phyloP scores from a whole-genome alignment of 768 basidiomycete genomes.

The Daedaleopsis nitida region DNA sequence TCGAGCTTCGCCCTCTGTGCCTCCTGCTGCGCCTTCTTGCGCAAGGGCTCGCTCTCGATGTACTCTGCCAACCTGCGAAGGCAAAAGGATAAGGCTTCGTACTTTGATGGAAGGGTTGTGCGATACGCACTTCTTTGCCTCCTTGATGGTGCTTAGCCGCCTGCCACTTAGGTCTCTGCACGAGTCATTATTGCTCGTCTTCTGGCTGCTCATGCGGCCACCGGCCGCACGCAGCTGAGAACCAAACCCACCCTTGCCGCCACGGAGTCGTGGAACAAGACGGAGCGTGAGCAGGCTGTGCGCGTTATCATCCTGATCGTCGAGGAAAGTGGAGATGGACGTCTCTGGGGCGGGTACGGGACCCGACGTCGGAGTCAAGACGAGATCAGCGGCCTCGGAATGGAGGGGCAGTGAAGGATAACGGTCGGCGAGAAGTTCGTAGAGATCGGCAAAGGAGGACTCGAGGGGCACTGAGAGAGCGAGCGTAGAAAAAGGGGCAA shows the following conservation, averaged over 20 bases:
- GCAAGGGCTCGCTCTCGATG: constrained; percentile 80
- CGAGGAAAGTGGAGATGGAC: constrained; percentile 39
- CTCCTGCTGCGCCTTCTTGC: constrained; percentile 75
- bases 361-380: constrained; percentile 44
- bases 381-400: constrained; percentile 34
- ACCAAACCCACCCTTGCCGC: constrained; percentile 98
- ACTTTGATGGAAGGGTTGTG: too few relatives aligned
- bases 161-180: constrained; percentile 92
- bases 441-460: constrained; percentile 43
- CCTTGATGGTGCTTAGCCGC: constrained; percentile 90
- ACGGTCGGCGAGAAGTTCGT: constrained; percentile 44
- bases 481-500: constrained; percentile 61
- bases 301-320: constrained; percentile 27
- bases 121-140: constrained; percentile 81
- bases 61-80: constrained; percentile 73
- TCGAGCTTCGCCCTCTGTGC: constrained; percentile 83
- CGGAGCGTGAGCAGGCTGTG: constrained; percentile 60
- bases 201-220: constrained; percentile 95
- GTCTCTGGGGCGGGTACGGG: constrained; percentile 30
- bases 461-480: constrained; percentile 47
- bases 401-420: constrained; percentile 49
- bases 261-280: constrained; percentile 71
- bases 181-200: constrained; percentile 93
- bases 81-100: not conserved
- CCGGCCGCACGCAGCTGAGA: constrained; percentile 96